phyloP scores from a whole-genome alignment of 2,329 filamentous ascomycete genomes.

The Colletotrichum shisoi region DNA sequence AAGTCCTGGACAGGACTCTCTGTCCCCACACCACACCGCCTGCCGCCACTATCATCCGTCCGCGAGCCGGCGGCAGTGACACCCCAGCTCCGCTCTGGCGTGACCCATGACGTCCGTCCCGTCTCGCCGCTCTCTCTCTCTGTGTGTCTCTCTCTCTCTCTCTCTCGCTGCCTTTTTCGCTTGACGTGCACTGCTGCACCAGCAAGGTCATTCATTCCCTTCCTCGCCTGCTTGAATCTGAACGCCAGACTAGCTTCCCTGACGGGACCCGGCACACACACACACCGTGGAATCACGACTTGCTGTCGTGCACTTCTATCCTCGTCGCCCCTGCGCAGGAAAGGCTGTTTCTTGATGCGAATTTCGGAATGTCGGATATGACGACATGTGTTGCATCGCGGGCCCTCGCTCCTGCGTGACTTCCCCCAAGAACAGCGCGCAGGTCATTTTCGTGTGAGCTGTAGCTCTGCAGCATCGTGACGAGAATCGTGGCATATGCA shows the following conservation, averaged over 20 bases:
- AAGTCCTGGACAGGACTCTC: neutral
- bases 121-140: constrained; percentile 14
- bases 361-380: neutral
- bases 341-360: neutral
- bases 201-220: neutral
- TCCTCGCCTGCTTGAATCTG: too few relatives aligned
- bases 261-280: neutral
- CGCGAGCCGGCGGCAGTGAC: neutral
- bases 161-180: neutral
- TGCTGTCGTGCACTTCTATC: neutral
- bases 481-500: neutral
- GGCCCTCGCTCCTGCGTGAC: neutral
- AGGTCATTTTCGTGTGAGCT: neutral
- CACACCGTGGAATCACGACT: neutral
- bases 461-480: neutral
- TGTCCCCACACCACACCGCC: neutral
- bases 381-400: neutral
- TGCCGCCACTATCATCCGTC: neutral
- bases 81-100: constrained; percentile 21
- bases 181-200: neutral
- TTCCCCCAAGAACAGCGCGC: neutral
- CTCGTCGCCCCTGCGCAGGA: neutral
- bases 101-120: constrained; percentile 33
- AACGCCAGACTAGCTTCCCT: neutral
- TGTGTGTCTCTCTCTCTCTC: neutral